Evolutionary conservation across 148 eudicot species (phyloP), one percentile per base, ranked within the genome.

Genomic region (Rhododendron molle): DNA sequence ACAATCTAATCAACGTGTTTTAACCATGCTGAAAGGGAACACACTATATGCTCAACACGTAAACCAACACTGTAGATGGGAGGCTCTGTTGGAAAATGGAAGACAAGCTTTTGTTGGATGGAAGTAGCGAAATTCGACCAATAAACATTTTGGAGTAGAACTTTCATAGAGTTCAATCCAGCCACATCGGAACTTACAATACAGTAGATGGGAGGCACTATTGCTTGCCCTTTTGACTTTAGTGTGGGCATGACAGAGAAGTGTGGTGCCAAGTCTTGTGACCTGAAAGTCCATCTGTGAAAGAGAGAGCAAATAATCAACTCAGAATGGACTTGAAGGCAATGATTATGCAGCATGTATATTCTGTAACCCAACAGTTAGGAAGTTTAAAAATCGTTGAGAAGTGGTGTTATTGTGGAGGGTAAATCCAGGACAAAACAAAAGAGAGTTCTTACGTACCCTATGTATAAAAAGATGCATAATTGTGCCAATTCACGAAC

Each of bases 401-500:
- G 71, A 58, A 81, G 5, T 43, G 52, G n/a, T 34, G n/a, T 30
- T 18, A 32, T 28, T 43, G 3, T 28, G 76, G 78, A 28, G 6
- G 58, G n/a, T 44, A 26, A 81, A 36, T 23, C 78, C 65, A n/a
- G 12, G 50, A 52, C 28, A 54, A 23, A 44, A 28, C 1, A 81
- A 50, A 32, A 40, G 21, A 2, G 26, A 58, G 76, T 71, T 26
- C 21, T 32, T 81, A 80, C 89, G 80, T 90, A 97, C 99, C 99
- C 99, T 10, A 97, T 90, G 69, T 94, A 97, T 40, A 95, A 82
- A 85, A 97, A 94, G 87, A 97, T 93, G 91, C 95, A 95, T 32
- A 92, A 93, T 56, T 93, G 98, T 28, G 96, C 92, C 95, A 95
- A 95, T 90, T 97, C 99, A 84, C 99, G 92, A 87, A 93, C 88